Evolutionary conservation across 2,329 filamentous ascomycete species (phyloP), one percentile per base, ranked within the genome.

Genomic region (Diaporthe amygdali): DNA sequence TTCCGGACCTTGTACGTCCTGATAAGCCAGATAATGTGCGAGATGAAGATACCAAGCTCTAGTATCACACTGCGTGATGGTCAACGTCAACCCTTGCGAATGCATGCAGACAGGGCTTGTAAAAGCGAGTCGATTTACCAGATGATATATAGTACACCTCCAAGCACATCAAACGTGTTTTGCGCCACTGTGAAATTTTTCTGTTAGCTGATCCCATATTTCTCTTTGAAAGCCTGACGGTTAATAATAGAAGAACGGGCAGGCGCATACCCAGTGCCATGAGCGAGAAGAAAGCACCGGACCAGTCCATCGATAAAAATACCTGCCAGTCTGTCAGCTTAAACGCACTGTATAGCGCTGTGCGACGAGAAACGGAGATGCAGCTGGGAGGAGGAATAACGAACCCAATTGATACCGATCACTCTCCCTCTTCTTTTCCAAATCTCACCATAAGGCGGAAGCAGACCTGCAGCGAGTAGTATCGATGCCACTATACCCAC

Each of bases 221-320:
- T 12, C 12, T 12, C 5, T 1, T 12, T 5, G 12, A 49, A 12
- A 7, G 17, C 41, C 20, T 22, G 20, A 55, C 20, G 8, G 9
- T 25, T 69, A 25, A 14, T 39, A 25, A 14, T 39, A 14, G 25
- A 39, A 17, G 51, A 32, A 5, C 6, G 5, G 32, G 20, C 30
- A 22, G 32, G 3, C 15, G 41, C 84, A 34, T 81, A 88, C 87
- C 87, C 12, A 91, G 79, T 1, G 90, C 88, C 83, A 92, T 86
- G 27, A 92, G 83, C 0, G 89, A 91, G 77, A 92, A 91, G 70
- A 92, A 84, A 0, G 89, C 90, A 2, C 90, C 90, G 1, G 84
- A 74, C 70, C 86, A 90, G 75, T 92, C 90, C 74, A 91, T 88
- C 0, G 81, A 79, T 3, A 92, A 78, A 74, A 92, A 92, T 17